Evolutionary conservation across 148 eudicot species (phyloP).

Genomic region (Pharnaceum exiguum): DNA sequence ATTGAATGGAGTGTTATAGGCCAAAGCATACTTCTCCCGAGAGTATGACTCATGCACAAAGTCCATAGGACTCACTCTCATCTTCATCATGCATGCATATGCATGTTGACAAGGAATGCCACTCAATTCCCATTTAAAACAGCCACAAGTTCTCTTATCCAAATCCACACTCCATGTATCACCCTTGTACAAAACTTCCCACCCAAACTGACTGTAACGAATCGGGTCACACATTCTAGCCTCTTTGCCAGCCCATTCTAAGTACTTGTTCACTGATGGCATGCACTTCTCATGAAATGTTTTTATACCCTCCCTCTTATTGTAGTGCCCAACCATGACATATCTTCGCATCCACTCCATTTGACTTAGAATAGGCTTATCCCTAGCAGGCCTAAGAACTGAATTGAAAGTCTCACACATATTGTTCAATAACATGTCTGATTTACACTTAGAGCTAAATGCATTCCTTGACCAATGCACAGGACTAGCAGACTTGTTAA

Average conservation of each 20-base stretch:
- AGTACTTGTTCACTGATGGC: neutral
- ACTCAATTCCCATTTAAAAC: neutral
- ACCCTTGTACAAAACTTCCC: neutral
- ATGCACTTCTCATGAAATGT: neutral
- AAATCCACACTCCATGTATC: neutral
- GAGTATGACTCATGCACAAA: neutral
- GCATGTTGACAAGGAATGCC: conserved; percentile 3
- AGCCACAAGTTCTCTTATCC: neutral
- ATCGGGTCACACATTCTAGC: neutral
- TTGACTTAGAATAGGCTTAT: neutral
- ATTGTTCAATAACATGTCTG: neutral
- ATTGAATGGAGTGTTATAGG: no score
- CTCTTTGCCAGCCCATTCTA: neutral
- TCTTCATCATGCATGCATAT: neutral
- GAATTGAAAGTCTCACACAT: neutral
- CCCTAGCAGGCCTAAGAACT: neutral
- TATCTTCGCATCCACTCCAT: conserved; percentile 8
- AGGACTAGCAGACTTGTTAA: neutral
- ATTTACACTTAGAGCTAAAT: neutral
- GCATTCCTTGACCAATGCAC: conserved; percentile 5
- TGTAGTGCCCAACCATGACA: no score
- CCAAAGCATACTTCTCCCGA: no score
- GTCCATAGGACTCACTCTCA: neutral
- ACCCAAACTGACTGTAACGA: neutral
- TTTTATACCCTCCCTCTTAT: neutral